Conservation (phyloP, 306 rosid genomes). For the Lithocarpus polystachyus region DNA sequence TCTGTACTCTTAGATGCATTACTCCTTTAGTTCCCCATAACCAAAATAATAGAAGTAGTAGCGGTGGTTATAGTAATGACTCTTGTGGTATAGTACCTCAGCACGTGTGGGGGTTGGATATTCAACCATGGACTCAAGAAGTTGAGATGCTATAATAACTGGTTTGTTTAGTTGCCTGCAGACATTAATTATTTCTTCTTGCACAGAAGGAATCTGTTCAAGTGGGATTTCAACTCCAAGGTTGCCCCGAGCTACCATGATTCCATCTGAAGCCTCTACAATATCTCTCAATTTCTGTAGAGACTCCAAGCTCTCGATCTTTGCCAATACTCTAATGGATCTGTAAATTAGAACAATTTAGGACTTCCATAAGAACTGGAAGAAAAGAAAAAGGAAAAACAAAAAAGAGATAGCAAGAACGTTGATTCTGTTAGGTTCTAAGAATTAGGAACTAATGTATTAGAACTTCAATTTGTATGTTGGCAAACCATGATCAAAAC, state of each 20-base stretch:
- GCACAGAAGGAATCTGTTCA: conserved; percentile 80
- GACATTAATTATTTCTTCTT: conserved; percentile 53
- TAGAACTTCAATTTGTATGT: no score
- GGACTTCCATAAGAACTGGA: not conserved
- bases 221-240: conserved; percentile 92
- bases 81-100: conserved; percentile 47
- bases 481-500: no score
- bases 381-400: not conserved
- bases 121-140: conserved; percentile 90
- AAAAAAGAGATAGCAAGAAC: not conserved
- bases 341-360: conserved; percentile 36
- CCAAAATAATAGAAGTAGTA: not conserved
- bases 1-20: not conserved
- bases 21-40: not conserved
- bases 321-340: conserved; percentile 65
- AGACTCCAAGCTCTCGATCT: conserved; percentile 85
- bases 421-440: no score
- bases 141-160: conserved; percentile 90
- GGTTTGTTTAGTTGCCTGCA: conserved; percentile 89
- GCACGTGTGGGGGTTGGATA: conserved; percentile 98
- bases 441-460: no score
- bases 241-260: conserved; percentile 91
- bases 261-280: conserved; percentile 78
- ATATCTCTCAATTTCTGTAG: conserved; percentile 72
- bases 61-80: not conserved